Conservation (phyloP, 352 stramenopile genomes). For the Pythium chondricola region DNA sequence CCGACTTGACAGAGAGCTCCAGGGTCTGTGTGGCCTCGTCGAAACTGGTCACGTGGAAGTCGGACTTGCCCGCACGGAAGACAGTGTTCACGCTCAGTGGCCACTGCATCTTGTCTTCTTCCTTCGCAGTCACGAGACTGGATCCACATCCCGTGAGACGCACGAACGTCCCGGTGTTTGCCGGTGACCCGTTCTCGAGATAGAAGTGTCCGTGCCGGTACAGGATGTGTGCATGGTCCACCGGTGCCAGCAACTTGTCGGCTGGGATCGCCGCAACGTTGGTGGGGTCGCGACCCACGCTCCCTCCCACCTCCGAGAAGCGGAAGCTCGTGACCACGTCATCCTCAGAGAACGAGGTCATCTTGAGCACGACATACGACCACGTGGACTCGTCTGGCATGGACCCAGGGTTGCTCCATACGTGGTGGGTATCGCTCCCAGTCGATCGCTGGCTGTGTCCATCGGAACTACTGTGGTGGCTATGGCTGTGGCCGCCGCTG, state of each 20-base stretch:
- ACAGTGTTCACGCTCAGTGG: conserved; percentile 47
- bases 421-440: too few species aligned
- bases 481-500: neutral
- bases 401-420: too few species aligned
- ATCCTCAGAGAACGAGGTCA: conserved; percentile 74
- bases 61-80: conserved; percentile 77
- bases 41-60: conserved; percentile 63
- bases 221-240: conserved; percentile 52
- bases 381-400: conserved; percentile 32
- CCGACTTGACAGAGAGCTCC: conserved; percentile 47
- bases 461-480: neutral
- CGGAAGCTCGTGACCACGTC: conserved; percentile 71
- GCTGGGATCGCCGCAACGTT: conserved; percentile 71
- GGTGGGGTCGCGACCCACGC: conserved; percentile 36
- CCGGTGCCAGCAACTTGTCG: conserved; percentile 48
- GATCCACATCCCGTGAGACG: conserved; percentile 36
- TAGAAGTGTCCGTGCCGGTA: conserved; percentile 62
- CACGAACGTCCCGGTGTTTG: conserved; percentile 61
- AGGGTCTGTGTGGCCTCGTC: conserved; percentile 47
- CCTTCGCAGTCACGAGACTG: conserved; percentile 21
- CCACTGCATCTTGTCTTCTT: conserved; percentile 74
- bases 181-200: conserved; percentile 36
- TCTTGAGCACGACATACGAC: conserved; percentile 78
- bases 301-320: conserved; percentile 42
- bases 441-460: too few species aligned